Evolutionary conservation across 352 stramenopile species (phyloP), one percentile per base, ranked within the genome.

Genomic region (Pythium insidiosum): DNA sequence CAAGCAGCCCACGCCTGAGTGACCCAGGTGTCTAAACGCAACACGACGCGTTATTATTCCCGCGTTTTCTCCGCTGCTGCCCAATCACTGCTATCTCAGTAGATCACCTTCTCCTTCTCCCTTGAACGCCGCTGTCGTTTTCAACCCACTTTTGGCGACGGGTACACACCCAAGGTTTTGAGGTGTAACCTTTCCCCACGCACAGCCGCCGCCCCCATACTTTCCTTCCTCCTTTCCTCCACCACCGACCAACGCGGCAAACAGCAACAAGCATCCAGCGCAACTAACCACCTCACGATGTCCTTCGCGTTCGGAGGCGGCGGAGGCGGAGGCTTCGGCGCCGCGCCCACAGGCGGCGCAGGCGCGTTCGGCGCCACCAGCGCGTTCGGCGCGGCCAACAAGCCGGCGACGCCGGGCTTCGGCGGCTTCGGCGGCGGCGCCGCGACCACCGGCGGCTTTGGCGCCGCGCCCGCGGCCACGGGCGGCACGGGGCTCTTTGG

Each of bases 381-480:
- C 13, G 49, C 43, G n/a, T n/a, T n/a, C n/a, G n/a, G n/a, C n/a
- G n/a, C n/a, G n/a, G n/a, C n/a, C n/a, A n/a, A n/a, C n/a, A n/a
- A n/a, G n/a, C n/a, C n/a, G n/a, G 18, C 34, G n/a, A 35, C 31
- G 28, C 20, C 12, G 19, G 42, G 42, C 20, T 38, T 38, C 38
- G 48, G 22, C 15, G 56, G 35, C 6, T 58, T 56, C 9, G 40
- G 41, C 19, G 63, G 54, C 35, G 53, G 46, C 35, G 63, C 47
- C 23, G 37, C 71, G 19, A 61, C 70, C 28, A 43, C 62, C 16
- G 71, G 56, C 47, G 68, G 68, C 29, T 83, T 85, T 47, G 63
- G 74, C 23, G 61, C 57, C 35, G 64, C 63, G 2, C 26, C 39
- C 21, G 53, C 44, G 30, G 61, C 53, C 16, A 65, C 49, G 15